Base-by-base conservation (phyloP, 2,329 filamentous ascomycete species). In the Clonostachys rhizophaga region DNA sequence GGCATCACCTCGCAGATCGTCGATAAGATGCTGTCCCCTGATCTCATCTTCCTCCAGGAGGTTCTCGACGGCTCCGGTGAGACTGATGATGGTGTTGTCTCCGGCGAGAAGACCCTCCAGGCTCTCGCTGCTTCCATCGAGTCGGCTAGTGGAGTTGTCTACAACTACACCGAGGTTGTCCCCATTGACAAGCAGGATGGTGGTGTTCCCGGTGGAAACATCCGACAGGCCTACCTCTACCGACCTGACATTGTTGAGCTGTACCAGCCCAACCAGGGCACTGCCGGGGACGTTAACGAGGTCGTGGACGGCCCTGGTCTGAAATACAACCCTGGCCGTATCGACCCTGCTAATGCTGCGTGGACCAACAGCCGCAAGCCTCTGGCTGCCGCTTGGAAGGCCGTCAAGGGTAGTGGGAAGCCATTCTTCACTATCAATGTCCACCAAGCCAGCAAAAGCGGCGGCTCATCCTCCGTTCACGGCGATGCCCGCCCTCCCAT, bases 401-500 rank as follows among this genome's bases (percentile, higher is more conserved):
- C 80, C 1, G 65, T 79, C 34, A 72, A 76, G 48, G 74, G 72
- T 4, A 65, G 63, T 30, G 68, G 72, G 49, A 76, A 72, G 51
- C 58, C 64, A 1, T 83, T 89, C 65, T 89, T 86, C 64, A 87
- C 86, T 3, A 71, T 89, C 51, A 88, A 89, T 57, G 81, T 88
- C 37, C 85, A 89, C 66, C 81, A 81, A 56, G 73, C 72, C 1
- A 81, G 76, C 56, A 89, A 89, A 66, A 82, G 82, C 30, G 85
- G 85, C 36, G 85, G 85, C 36, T 78, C 79, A 18, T 79, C 79
- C 6, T 76, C 78, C 8, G 64, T 87, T 10, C 77, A 87, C 51
- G 84, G 85, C 8, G 84, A 89, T 55, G 67, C 75, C 1, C 71
- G 86, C 9, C 81, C 85, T 2, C 86, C 85, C 0, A 70, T 86